phyloP scores from a whole-genome alignment of 108 stramenopile species.

The Aurantiochytrium sp. region DNA sequence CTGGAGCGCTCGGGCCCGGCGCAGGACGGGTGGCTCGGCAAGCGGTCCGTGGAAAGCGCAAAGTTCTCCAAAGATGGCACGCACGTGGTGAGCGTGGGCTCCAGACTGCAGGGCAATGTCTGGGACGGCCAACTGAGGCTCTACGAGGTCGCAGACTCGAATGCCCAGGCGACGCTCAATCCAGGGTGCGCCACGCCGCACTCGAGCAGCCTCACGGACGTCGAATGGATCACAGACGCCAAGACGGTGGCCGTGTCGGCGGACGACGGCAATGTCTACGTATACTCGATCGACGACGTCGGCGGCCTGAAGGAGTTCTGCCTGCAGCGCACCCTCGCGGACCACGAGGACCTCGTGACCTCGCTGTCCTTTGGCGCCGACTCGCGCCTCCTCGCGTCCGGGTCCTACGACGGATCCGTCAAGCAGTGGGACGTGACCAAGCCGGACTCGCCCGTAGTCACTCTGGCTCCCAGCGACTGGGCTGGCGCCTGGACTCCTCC shows the following conservation, averaged over 20 bases:
- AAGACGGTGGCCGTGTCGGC: not conserved
- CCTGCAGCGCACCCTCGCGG: not conserved
- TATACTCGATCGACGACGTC: slow-evolving; percentile 2
- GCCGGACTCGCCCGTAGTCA: not conserved
- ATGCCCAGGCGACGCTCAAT: not conserved
- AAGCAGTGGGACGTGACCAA: slow-evolving; percentile 41
- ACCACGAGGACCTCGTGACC: not conserved
- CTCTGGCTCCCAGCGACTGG: not conserved
- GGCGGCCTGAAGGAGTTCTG: not conserved
- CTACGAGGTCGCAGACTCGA: not conserved
- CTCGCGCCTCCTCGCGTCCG: not conserved
- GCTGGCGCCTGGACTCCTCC: not conserved
- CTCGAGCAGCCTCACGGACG: not conserved
- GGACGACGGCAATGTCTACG: slow-evolving; percentile 1
- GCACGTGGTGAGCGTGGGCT: not conserved
- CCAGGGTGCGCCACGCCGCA: not conserved
- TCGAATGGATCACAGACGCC: not conserved
- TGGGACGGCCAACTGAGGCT: slow-evolving; percentile 19
- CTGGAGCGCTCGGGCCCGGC: not conserved
- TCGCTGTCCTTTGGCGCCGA: not conserved
- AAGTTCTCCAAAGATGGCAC: not conserved
- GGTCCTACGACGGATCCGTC: slow-evolving; percentile 30
- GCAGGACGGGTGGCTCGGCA: not conserved
- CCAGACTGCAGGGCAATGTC: not conserved
- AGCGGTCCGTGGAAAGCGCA: not conserved